Evolutionary conservation across 2,329 filamentous ascomycete genomes (phyloP).

Genomic region (Botrytis deweyae): DNA sequence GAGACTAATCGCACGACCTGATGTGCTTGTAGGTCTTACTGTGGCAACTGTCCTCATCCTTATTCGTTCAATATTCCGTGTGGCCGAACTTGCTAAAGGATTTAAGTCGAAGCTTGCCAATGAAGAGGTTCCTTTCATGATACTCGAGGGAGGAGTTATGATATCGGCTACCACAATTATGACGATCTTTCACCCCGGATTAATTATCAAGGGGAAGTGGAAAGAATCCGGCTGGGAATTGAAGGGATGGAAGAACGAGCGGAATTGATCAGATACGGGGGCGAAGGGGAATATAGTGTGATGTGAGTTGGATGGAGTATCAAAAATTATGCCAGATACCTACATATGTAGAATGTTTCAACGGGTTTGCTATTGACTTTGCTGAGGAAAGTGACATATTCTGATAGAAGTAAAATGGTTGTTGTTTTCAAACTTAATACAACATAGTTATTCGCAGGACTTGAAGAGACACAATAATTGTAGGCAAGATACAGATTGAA

Average conservation of each 20-base stretch:
- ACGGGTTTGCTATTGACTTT: background rate
- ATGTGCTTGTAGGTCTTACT: conserved; percentile 40
- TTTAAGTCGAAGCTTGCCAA: conserved; percentile 51
- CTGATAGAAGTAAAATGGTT: background rate
- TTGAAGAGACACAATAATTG: background rate
- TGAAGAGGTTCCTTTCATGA: conserved; percentile 47
- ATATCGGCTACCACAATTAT: conserved; percentile 36
- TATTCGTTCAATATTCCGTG: conserved; percentile 55
- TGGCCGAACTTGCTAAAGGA: conserved; percentile 56
- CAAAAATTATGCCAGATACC: background rate
- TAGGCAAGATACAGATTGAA: background rate
- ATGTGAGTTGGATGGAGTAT: background rate
- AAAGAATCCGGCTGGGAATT: background rate
- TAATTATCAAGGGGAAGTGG: background rate
- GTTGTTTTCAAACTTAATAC: background rate
- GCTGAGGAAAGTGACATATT: background rate
- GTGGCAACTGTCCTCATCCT: conserved; percentile 51
- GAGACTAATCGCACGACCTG: background rate
- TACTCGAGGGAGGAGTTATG: conserved; percentile 45
- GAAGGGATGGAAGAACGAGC: background rate
- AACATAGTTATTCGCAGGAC: background rate
- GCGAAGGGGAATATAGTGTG: background rate
- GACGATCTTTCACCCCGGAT: conserved; percentile 40
- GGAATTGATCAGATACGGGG: background rate
- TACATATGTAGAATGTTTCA: background rate